Conservation (phyloP, 2,329 filamentous ascomycete species). For the Colletotrichum spinosum region DNA sequence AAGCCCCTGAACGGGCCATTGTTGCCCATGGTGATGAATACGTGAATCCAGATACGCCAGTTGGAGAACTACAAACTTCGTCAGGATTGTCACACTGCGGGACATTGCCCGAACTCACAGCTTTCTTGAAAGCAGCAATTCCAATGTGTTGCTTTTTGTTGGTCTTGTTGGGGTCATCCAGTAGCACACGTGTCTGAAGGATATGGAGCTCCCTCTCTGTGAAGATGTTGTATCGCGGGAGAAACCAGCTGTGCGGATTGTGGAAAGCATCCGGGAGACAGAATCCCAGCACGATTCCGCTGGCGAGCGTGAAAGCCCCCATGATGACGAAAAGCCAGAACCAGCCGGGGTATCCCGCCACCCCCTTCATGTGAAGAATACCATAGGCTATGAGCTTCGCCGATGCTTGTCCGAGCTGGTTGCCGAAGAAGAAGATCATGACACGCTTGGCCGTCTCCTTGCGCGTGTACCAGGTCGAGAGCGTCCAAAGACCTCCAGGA, state of each 20-base stretch:
- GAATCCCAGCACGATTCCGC: constrained; percentile 55
- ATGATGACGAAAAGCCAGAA: constrained; percentile 67
- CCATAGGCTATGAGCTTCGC: constrained; percentile 56
- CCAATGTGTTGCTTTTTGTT: constrained; percentile 62
- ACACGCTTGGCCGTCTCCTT: constrained; percentile 64
- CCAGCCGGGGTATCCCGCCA: constrained; percentile 63
- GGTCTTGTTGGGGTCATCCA: constrained; percentile 58
- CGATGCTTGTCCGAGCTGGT: constrained; percentile 61
- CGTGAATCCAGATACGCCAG: constrained; percentile 65
- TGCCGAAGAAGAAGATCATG: constrained; percentile 67
- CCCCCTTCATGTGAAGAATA: constrained; percentile 62
- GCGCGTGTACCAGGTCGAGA: constrained; percentile 67
- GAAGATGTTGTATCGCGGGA: constrained; percentile 50
- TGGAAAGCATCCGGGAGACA: constrained; percentile 58
- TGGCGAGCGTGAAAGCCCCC: constrained; percentile 62
- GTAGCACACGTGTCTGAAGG: constrained; percentile 52
- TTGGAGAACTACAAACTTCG: constrained; percentile 52
- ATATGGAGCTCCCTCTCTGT: constrained; percentile 55
- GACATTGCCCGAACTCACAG: constrained; percentile 42
- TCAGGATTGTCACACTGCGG: not conserved
- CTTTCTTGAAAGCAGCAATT: constrained; percentile 56
- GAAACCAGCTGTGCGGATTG: constrained; percentile 55
- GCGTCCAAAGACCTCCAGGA: constrained; percentile 61
- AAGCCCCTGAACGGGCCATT: constrained; percentile 60
- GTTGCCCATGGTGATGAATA: constrained; percentile 62